These are phyloP conservation scores for Evernia prunastri DNA, from an alignment of 495 filamentous ascomycete genomes.

Conservation along the genomic window DNA sequence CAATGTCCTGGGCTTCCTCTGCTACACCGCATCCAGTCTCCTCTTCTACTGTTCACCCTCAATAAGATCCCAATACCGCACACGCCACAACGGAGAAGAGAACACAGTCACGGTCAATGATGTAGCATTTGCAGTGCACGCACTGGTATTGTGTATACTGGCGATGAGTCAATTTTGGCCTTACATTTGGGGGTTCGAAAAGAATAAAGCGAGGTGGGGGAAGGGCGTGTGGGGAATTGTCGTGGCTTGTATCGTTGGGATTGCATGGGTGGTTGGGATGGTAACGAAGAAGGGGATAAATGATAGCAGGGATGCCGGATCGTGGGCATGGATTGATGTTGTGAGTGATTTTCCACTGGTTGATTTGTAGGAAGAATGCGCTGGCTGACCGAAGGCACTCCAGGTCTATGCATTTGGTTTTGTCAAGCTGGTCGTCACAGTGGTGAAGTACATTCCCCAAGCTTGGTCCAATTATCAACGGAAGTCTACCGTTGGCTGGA, in stretches of 20 bases:
- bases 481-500: conserved; percentile 80
- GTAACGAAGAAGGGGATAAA: conserved; percentile 46
- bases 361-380: neutral
- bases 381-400: neutral
- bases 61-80: conserved; percentile 76
- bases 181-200: conserved; percentile 66
- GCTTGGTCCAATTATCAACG: conserved; percentile 73
- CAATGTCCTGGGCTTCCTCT: conserved; percentile 76
- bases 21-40: conserved; percentile 67
- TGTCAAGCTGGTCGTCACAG: conserved; percentile 79
- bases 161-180: conserved; percentile 61
- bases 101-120: conserved; percentile 82
- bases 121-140: conserved; percentile 77
- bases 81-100: conserved; percentile 47
- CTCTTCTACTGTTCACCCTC: conserved; percentile 70
- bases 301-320: conserved; percentile 45
- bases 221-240: conserved; percentile 59
- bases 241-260: conserved; percentile 55
- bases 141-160: conserved; percentile 58
- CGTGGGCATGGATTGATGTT: conserved; percentile 75
- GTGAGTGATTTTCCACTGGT: conserved; percentile 46
- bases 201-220: conserved; percentile 50
- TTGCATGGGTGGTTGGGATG: conserved; percentile 50
- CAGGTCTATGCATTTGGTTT: conserved; percentile 77
- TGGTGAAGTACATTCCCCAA: conserved; percentile 91